Evolutionary conservation across 148 eudicot genomes (phyloP).

Genomic region (Talinum fruticosum): DNA sequence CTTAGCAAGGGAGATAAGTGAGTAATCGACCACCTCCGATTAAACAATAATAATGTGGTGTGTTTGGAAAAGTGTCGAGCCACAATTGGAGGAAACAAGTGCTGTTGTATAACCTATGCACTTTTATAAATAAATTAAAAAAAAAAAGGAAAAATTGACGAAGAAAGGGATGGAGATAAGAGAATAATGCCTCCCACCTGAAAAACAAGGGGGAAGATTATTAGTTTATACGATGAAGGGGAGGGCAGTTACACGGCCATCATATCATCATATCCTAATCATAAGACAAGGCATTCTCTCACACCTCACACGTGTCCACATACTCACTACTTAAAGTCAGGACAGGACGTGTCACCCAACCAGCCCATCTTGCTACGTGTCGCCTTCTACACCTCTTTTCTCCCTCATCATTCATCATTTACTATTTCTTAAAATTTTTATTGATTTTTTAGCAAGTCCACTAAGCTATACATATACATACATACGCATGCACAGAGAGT

Average conservation of each 20-base stretch:
- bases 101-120: not conserved
- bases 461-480: constrained; percentile 4
- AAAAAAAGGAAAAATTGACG: not conserved
- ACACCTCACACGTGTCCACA: constrained; percentile 21
- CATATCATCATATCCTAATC: not conserved
- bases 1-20: too few relatives aligned
- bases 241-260: too few relatives aligned
- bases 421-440: not conserved
- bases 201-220: not conserved
- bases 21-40: too few relatives aligned
- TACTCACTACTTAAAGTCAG: not conserved
- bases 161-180: not conserved
- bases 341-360: constrained; percentile 15
- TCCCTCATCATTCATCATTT: not conserved
- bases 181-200: not conserved
- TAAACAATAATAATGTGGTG: too few relatives aligned
- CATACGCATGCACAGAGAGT: not conserved
- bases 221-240: too few relatives aligned
- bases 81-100: too few relatives aligned
- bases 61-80: too few relatives aligned
- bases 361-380: constrained; percentile 16
- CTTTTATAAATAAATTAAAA: not conserved
- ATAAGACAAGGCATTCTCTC: constrained; percentile 6
- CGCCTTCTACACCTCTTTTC: constrained; percentile 7
- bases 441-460: not conserved